Evolutionary conservation across 2,329 filamentous ascomycete genomes (phyloP), one percentile per base, ranked within the genome.

Genomic region (Aspergillus ochraceus): DNA sequence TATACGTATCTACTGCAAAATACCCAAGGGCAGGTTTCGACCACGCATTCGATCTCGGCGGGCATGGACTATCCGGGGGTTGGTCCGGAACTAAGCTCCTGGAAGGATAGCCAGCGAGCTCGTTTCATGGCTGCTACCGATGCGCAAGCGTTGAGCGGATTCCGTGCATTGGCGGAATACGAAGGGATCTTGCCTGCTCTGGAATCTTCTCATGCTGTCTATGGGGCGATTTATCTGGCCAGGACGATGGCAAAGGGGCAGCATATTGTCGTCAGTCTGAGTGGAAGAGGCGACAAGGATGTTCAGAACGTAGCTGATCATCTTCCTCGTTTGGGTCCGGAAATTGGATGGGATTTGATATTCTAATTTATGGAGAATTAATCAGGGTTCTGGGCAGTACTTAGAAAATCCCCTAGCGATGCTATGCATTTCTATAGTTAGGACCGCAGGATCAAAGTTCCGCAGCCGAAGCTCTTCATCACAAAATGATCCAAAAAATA

Each of bases 271-370:
- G 4, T 36, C 17, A 14, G 42, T 19, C 42, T 46, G 14, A 19
- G 42, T 10, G 42, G 42, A 19, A 11, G n/a, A 19, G 42, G 42
- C 17, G 42, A 98, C 77, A 98, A 98, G 85, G 95, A 98, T 73
- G 94, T 98, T 62, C 92, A 98, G 84, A 96, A 90, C 70, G 93
- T 98, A 54, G 93, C 94, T 1, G 93, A 97, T 72, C 90, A 95
- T 79, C 76, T 97, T 73, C 93, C 93, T 19, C 89, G 83, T 69
- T 77, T 97, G 59, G 92, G 92, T 0, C 92, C 93, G 14, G 81
- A 89, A 80, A 97, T 97, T 76, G 91, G 83, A 29, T 86, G 84
- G 84, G 83, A 86, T 19, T 46, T 58, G 26, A 9, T 29, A 9
- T 29, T 29, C 26, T 29, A 9, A 29, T 29, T 8, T 29, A 29